These are phyloP conservation scores for Fusarium sp. DNA, from an alignment of 2,329 filamentous ascomycete genomes.

Conservation along the genomic window DNA sequence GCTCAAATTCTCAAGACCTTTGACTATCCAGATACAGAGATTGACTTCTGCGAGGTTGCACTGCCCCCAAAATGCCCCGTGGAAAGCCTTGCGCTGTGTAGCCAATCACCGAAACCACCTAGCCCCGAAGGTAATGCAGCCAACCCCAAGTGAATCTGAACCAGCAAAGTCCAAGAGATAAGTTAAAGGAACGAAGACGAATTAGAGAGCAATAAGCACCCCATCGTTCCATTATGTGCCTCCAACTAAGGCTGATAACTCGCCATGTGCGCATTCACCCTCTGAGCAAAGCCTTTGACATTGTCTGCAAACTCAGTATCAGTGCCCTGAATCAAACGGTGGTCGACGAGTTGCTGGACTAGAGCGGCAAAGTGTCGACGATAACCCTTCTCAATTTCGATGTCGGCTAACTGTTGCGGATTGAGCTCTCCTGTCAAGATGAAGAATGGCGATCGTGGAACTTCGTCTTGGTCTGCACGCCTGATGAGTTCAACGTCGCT, in stretches of 20 bases:
- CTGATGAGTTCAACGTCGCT: background rate
- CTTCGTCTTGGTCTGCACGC: constrained; percentile 14
- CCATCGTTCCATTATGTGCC: background rate
- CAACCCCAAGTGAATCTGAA: background rate
- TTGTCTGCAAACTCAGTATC: constrained; percentile 8
- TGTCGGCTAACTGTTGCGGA: background rate
- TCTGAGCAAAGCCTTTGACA: constrained; percentile 1
- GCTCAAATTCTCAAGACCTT: background rate
- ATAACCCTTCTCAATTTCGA: constrained; percentile 4
- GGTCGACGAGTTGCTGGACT: background rate
- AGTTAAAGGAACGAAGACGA: background rate
- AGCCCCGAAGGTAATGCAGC: background rate
- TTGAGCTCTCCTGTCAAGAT: background rate
- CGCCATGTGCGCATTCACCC: constrained; percentile 8
- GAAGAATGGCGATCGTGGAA: background rate
- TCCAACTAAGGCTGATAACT: background rate
- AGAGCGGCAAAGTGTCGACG: constrained; percentile 24
- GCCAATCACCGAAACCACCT: background rate
- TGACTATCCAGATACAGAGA: background rate
- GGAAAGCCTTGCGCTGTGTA: constrained; percentile 9
- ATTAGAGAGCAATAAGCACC: background rate
- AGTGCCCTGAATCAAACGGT: constrained; percentile 15
- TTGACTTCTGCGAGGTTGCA: background rate
- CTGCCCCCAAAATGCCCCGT: constrained; percentile 10
- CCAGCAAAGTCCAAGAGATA: background rate